Conservation (phyloP, 306 rosid species). For the Cucurbita maxima region DNA sequence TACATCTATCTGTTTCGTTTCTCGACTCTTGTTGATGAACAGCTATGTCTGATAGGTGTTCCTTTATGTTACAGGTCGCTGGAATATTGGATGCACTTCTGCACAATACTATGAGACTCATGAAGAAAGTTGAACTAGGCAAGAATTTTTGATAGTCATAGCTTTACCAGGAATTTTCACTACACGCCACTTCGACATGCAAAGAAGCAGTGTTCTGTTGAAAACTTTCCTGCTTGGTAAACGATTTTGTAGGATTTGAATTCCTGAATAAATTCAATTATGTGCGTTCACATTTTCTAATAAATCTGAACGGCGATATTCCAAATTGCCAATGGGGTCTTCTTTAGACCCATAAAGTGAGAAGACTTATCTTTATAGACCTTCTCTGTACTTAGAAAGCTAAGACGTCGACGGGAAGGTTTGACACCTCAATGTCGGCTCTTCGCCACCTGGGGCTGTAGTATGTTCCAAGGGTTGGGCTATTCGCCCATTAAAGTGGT, state of each 20-base stretch:
- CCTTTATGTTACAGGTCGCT: constrained; percentile 64
- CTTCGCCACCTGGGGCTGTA: too few relatives aligned
- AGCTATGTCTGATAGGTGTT: neutral
- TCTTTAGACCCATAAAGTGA: neutral
- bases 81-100: constrained; percentile 86
- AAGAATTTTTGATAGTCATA: constrained; percentile 50
- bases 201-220: neutral
- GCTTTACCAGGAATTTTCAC: neutral
- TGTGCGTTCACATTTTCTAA: constrained; percentile 4
- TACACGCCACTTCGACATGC: neutral
- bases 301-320: neutral
- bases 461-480: too few relatives aligned
- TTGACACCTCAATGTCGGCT: too few relatives aligned
- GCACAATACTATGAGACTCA: constrained; percentile 55
- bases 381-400: constrained; percentile 18
- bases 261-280: neutral
- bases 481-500: too few relatives aligned
- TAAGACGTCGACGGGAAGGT: neutral
- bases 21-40: neutral
- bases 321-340: neutral
- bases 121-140: constrained; percentile 82
- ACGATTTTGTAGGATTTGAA: neutral
- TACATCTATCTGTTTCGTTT: neutral
- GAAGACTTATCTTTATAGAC: neutral
- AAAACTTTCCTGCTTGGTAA: neutral